phyloP scores from a whole-genome alignment of 805 yeast species.

The Saccharomycopsis lassenensis region DNA sequence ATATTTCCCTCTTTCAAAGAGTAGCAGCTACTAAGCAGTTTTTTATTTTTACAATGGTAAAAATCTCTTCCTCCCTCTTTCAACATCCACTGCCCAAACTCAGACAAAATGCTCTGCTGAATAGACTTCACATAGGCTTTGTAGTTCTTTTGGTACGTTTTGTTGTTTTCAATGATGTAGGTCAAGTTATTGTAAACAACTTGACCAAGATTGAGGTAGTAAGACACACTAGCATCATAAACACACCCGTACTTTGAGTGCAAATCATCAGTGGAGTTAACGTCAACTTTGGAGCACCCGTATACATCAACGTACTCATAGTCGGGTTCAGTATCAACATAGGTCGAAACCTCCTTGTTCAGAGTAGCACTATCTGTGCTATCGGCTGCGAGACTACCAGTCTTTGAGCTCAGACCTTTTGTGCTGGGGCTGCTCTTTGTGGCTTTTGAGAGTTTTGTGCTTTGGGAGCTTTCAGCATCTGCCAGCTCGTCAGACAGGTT shows the following conservation, averaged over 20 bases:
- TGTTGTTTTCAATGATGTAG: slow-evolving; percentile 5
- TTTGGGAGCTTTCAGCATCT: no score
- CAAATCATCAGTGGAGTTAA: slow-evolving; percentile 1
- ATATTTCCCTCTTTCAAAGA: background rate
- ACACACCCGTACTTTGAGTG: slow-evolving; percentile 12
- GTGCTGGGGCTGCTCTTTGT: no score
- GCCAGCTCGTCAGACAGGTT: no score
- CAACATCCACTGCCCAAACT: slow-evolving; percentile 10
- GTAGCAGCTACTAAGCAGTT: background rate
- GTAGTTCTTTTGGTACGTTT: slow-evolving; percentile 7
- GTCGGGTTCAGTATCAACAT: no score
- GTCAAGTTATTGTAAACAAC: slow-evolving; percentile 11
- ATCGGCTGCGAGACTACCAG: no score
- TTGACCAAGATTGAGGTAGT: slow-evolving; percentile 10
- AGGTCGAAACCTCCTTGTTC: no score
- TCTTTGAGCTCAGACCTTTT: no score
- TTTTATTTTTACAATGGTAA: slow-evolving; percentile 4
- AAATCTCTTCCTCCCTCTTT: slow-evolving; percentile 3
- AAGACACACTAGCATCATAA: slow-evolving; percentile 8
- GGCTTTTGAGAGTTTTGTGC: no score
- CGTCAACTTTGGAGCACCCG: slow-evolving; percentile 1
- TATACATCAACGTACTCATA: slow-evolving; percentile 9
- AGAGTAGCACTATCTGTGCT: no score
- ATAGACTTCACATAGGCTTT: slow-evolving; percentile 9
- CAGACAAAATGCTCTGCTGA: slow-evolving; percentile 7